phyloP scores from a whole-genome alignment of 805 yeast genomes.

The Starmerella floris region DNA sequence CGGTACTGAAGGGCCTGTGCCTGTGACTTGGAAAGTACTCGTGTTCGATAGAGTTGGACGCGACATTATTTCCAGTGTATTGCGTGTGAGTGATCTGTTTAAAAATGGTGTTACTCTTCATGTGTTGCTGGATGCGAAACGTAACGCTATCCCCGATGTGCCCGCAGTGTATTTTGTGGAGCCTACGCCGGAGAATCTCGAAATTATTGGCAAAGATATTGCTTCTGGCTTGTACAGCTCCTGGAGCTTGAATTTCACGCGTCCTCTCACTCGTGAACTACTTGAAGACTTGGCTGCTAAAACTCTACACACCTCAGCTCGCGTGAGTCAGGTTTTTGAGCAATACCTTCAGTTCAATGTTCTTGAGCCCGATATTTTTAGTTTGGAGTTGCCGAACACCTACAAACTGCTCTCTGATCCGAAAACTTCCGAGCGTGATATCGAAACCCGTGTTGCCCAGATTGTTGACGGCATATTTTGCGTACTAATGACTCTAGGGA shows the following conservation, averaged over 20 bases:
- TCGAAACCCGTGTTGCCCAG: constrained; percentile 50
- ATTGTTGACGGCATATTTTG: constrained; percentile 75
- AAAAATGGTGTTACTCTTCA: constrained; percentile 89
- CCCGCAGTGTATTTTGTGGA: constrained; percentile 87
- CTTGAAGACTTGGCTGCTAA: constrained; percentile 83
- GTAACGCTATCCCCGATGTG: constrained; percentile 85
- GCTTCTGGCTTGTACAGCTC: constrained; percentile 62
- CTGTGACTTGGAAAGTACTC: constrained; percentile 66
- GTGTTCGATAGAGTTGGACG: constrained; percentile 72
- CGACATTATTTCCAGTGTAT: constrained; percentile 76
- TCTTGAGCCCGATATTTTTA: constrained; percentile 82
- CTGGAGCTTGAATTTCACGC: constrained; percentile 74
- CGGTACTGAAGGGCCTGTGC: neutral
- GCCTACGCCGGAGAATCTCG: constrained; percentile 69
- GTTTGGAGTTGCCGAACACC: constrained; percentile 52
- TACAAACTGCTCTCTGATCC: constrained; percentile 63
- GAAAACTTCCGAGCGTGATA: constrained; percentile 56
- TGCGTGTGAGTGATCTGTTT: constrained; percentile 80
- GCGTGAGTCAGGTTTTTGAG: constrained; percentile 80
- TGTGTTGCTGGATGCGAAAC: constrained; percentile 50
- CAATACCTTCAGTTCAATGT: constrained; percentile 87
- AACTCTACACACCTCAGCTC: constrained; percentile 50
- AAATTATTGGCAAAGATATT: constrained; percentile 57
- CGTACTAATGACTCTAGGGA: constrained; percentile 59
- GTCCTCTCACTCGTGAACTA: constrained; percentile 59